Conservation (phyloP, 805 yeast genomes). For the Sungouiella thailandica region DNA sequence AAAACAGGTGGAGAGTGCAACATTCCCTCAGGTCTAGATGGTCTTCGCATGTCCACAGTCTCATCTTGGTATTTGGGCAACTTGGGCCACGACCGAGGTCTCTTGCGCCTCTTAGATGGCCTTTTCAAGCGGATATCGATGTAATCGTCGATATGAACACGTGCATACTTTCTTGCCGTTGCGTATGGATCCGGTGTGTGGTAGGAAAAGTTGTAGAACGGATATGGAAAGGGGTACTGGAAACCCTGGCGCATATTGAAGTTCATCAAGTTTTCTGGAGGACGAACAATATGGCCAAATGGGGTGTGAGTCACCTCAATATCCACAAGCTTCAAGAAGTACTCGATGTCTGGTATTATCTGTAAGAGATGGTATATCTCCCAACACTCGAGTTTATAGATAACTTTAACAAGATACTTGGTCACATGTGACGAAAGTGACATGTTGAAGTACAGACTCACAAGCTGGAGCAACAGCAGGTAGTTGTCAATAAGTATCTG, state of each 20-base stretch:
- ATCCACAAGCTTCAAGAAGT: slow-evolving; percentile 28
- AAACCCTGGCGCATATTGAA: slow-evolving; percentile 36
- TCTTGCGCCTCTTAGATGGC: neutral
- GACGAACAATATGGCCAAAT: slow-evolving; percentile 34
- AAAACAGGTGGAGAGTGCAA: neutral
- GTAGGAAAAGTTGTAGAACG: slow-evolving; percentile 41
- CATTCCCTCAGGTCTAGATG: neutral
- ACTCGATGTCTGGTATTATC: slow-evolving; percentile 27
- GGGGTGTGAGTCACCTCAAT: slow-evolving; percentile 33
- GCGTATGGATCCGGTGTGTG: slow-evolving; percentile 29
- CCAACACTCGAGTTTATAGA: slow-evolving; percentile 39
- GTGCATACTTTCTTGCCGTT: slow-evolving; percentile 21
- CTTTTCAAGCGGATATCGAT: slow-evolving; percentile 31
- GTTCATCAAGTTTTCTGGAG: slow-evolving; percentile 34
- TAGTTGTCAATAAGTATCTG: slow-evolving; percentile 37
- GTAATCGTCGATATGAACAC: slow-evolving; percentile 29
- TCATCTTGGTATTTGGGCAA: neutral
- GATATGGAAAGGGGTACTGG: slow-evolving; percentile 42
- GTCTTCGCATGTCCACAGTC: neutral
- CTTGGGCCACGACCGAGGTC: slow-evolving; percentile 1
- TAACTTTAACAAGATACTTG: slow-evolving; percentile 32
- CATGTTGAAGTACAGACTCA: slow-evolving; percentile 33
- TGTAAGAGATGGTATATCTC: slow-evolving; percentile 38
- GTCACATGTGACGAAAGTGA: slow-evolving; percentile 36
- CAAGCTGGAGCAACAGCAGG: slow-evolving; percentile 22